Base-by-base conservation (phyloP, 2,329 filamentous ascomycete species). In the Aspergillus intermedius region DNA sequence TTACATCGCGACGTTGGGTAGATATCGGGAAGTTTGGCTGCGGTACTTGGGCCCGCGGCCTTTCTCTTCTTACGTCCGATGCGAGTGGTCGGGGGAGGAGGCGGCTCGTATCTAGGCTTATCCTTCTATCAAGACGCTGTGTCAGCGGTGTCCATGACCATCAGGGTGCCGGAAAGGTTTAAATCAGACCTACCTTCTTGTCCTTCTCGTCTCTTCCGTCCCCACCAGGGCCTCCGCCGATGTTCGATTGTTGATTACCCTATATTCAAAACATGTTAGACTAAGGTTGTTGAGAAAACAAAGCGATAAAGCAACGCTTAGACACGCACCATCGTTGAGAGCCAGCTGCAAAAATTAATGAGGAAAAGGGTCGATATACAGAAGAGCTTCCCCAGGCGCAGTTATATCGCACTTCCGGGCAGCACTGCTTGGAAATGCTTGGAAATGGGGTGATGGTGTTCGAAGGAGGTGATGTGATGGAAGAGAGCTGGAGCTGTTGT, bases 101-200 rank as follows among this genome's bases (percentile, higher is more conserved):
- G 93, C 57, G 93, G 93, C 74, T 98, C 93, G 79, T 98, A 98
- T 87, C 95, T 97, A 68, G 93, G 93, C 85, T 98, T 98, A 55
- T 98, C 91, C 81, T 98, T 97, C 91, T 95, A 64, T 32, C 49
- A 52, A 45, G n/a, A 30, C 37, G 48, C 47, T 53, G 41, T 51
- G 51, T 60, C 34, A 57, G 57, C 46, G 48, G n/a, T 50, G 48
- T 51, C 35, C 44, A 19, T 41, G 25, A 12, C 9, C 10, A 30
- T 30, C 10, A 30, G 12, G 22, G 13, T 15, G 15, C 15, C 13
- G 13, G 40, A 21, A 15, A 15, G 10, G 9, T 49, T 43, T 25
- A 28, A 13, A 10, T 13, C 6, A 13, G 8, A 37, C 53, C 40
- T 55, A 88, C 91, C 82, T 97, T 97, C 81, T 97, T 95, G 65